Evolutionary conservation across 164 flowering plant species (phyloP).

Genomic region (Nymphaea colorata): DNA sequence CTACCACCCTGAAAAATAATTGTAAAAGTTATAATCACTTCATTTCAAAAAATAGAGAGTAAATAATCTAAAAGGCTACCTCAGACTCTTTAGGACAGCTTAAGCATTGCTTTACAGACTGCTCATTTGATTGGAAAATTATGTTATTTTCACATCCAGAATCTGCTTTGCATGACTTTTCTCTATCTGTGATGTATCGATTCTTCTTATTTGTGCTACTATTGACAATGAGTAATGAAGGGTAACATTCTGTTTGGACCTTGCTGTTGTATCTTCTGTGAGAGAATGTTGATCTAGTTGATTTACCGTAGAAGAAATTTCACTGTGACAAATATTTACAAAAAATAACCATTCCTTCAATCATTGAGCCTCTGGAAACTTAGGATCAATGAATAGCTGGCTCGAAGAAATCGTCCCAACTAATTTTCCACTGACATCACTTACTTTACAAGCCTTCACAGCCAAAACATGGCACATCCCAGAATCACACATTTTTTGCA

Average conservation of each 20-base stretch:
- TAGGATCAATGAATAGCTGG: slow-evolving; percentile 74
- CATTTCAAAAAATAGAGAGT: not conserved
- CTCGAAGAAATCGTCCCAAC: slow-evolving; percentile 61
- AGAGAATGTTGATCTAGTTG: slow-evolving; percentile 1
- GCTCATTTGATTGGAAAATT: slow-evolving; percentile 4
- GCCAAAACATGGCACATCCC: slow-evolving; percentile 80
- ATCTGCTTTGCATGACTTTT: slow-evolving; percentile 11
- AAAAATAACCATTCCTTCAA: slow-evolving; percentile 54
- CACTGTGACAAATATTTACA: slow-evolving; percentile 22
- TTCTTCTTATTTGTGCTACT: slow-evolving; percentile 29
- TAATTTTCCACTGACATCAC: slow-evolving; percentile 77
- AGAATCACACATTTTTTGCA: slow-evolving; percentile 70
- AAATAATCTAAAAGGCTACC: slow-evolving; percentile 8
- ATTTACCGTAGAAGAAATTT: slow-evolving; percentile 19
- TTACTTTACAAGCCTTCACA: slow-evolving; percentile 69
- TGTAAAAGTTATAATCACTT: not conserved
- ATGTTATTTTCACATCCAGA: slow-evolving; percentile 6
- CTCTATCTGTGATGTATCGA: slow-evolving; percentile 10
- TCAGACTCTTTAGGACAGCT: slow-evolving; percentile 16
- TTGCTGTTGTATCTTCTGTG: slow-evolving; percentile 18
- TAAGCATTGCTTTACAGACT: slow-evolving; percentile 12
- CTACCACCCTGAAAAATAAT: slow-evolving; percentile 18
- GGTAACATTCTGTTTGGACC: slow-evolving; percentile 35
- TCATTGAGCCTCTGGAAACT: slow-evolving; percentile 52
- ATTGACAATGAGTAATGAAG: slow-evolving; percentile 24